Conservation (phyloP, 768 basidiomycete species). For the Plicaturopsis crispa region DNA sequence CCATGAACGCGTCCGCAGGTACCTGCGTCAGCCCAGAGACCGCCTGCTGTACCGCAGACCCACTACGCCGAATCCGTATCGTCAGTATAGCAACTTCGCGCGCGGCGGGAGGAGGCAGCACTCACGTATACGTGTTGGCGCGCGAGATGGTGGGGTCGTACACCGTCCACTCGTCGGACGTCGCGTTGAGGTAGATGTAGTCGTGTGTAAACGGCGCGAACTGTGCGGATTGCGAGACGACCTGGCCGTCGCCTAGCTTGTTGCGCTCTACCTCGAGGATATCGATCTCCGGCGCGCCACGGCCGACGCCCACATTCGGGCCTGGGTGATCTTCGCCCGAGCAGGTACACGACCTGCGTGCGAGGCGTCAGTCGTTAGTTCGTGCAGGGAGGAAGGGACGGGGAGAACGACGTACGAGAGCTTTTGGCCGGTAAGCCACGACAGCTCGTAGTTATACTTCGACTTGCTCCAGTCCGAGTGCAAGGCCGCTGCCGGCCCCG, state of each 20-base stretch:
- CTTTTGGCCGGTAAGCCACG: constrained; percentile 75
- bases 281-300: constrained; percentile 80
- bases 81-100: neutral
- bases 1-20: constrained; percentile 28
- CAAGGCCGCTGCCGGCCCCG: constrained; percentile 55
- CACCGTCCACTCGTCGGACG: constrained; percentile 22
- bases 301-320: constrained; percentile 42
- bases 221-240: constrained; percentile 71
- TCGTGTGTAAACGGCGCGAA: constrained; percentile 53
- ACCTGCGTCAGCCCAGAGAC: constrained; percentile 36
- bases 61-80: constrained; percentile 13
- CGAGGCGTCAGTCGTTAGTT: neutral
- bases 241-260: constrained; percentile 29
- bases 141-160: constrained; percentile 25
- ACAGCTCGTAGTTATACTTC: constrained; percentile 54
- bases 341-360: constrained; percentile 69
- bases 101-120: too few relatives aligned
- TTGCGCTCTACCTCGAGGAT: constrained; percentile 71
- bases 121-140: constrained; percentile 28
- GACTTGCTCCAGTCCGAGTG: constrained; percentile 36
- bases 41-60: constrained; percentile 39
- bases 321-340: constrained; percentile 73
- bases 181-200: constrained; percentile 31
- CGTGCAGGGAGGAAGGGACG: constrained; percentile 4
- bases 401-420: constrained; percentile 41